Evolutionary conservation across 208 protist species (phyloP).

Genomic region (Trypanosoma grayi): DNA sequence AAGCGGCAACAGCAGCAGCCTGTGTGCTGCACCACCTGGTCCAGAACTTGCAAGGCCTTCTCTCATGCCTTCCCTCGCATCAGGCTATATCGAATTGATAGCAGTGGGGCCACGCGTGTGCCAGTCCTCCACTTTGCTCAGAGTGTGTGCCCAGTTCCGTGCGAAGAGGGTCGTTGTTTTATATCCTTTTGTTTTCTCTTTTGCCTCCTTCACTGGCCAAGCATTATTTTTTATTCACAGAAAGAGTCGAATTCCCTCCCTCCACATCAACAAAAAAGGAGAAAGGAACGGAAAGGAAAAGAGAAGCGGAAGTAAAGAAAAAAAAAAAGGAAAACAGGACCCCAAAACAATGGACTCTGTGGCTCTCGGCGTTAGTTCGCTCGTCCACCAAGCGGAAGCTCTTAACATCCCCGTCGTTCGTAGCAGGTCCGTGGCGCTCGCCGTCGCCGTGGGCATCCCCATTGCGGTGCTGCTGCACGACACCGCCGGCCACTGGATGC

Average conservation of each 20-base stretch:
- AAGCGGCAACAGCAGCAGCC: too few relatives aligned
- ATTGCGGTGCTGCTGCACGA: slow-evolving; percentile 77
- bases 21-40: too few relatives aligned
- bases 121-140: too few relatives aligned
- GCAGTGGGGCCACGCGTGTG: not conserved
- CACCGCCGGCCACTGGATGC: slow-evolving; percentile 77
- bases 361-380: slow-evolving; percentile 59
- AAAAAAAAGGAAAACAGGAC: slow-evolving; percentile 5
- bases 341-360: slow-evolving; percentile 58
- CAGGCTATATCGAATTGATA: too few relatives aligned
- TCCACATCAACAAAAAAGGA: too few relatives aligned
- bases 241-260: too few relatives aligned
- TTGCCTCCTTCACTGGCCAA: not conserved
- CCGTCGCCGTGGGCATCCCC: slow-evolving; percentile 65
- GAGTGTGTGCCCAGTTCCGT: too few relatives aligned
- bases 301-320: not conserved
- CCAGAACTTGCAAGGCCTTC: too few relatives aligned
- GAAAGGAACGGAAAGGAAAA: too few relatives aligned
- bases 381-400: slow-evolving; percentile 66
- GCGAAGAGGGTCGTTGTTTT: too few relatives aligned
- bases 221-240: too few relatives aligned
- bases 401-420: slow-evolving; percentile 54
- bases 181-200: not conserved
- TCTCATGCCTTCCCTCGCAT: too few relatives aligned
- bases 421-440: slow-evolving; percentile 51